Base-by-base conservation (phyloP, 768 basidiomycete genomes). In the Xerocomellus intermedius region DNA sequence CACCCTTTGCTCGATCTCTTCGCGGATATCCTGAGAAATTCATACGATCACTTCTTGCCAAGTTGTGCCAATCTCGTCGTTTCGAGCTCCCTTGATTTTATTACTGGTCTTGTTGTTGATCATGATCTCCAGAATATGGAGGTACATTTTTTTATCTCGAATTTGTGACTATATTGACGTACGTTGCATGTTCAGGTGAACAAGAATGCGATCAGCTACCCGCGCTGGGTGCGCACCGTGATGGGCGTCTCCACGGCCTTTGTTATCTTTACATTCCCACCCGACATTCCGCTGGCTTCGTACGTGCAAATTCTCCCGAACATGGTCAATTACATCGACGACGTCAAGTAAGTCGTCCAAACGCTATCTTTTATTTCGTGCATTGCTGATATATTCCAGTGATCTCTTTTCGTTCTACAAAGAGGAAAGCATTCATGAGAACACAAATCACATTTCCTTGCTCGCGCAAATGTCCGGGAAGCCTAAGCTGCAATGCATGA, bases 231-330 rank as follows among this genome's bases (percentile, higher is more conserved):
- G 33, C 52, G 52, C 22, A 54, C 52, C 16, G 17, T 54, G 45
- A 54, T 48, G 52, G 52, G 52, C 2, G 45, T 48, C 10, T 54
- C 52, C 3, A 48, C 45, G 13, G 44, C 33, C 21, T 48, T 48
- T 26, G 52, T 54, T 14, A 26, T 54, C 28, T 54, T 54, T 48
- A 54, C 52, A 21, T 54, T 54, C n/a, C 52, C 45, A 19, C 52
- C 52, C 7, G 38, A 47, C 14, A 48, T 54, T 26, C 52, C 52
- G 12, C n/a, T 48, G 5, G 22, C 37, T 13, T 48, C 52, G 3
- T 54, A 54, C 26, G n/a, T 54, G 4, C 52, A 54, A 54, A 54
- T 54, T 28, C 30, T 54, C 30, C 52, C 45, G 10, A 54, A 39
- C 30, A 28, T 54, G 52, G 45, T 54, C 36, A 2, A 2, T n/a